Conservation (phyloP, 331 rosid species). For the Arachis monticola region DNA sequence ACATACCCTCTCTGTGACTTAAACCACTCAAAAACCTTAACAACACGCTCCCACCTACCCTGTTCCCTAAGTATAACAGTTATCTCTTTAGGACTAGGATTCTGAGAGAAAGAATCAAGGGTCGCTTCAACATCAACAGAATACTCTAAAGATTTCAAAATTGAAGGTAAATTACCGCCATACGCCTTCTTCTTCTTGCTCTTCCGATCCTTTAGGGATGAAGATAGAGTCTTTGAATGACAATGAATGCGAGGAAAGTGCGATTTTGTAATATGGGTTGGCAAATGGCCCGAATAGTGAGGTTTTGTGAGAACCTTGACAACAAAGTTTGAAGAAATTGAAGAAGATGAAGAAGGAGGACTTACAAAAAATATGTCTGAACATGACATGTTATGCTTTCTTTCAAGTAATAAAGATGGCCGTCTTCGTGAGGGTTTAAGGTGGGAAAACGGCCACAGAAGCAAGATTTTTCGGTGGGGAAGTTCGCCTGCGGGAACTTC, state of each 20-base stretch:
- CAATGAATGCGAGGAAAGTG: slow-evolving; percentile 29
- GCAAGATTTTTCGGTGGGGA: not conserved
- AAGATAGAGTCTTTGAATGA: slow-evolving; percentile 42
- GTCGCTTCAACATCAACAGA: slow-evolving; percentile 48
- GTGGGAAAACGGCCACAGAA: not conserved
- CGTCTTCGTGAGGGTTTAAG: not conserved
- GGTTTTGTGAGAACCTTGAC: slow-evolving; percentile 26
- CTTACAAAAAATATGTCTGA: slow-evolving; percentile 4
- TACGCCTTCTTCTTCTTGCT: slow-evolving; percentile 57
- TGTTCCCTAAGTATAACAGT: slow-evolving; percentile 75
- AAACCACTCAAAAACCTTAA: slow-evolving; percentile 74
- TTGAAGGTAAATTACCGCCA: slow-evolving; percentile 41
- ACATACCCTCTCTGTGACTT: slow-evolving; percentile 62
- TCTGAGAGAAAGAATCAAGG: slow-evolving; percentile 53
- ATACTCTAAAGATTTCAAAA: slow-evolving; percentile 54
- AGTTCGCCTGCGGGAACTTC: no score
- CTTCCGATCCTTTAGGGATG: slow-evolving; percentile 38
- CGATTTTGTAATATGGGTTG: slow-evolving; percentile 8
- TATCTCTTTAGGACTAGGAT: slow-evolving; percentile 64
- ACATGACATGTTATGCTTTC: slow-evolving; percentile 22
- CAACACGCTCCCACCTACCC: slow-evolving; percentile 63
- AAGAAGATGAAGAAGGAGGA: slow-evolving; percentile 35
- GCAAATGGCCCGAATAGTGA: slow-evolving; percentile 19
- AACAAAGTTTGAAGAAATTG: slow-evolving; percentile 22
- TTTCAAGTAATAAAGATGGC: not conserved